Percentiles rank a stretch among this genome's conserved stretches.
phyloP scores from a whole-genome alignment of 2,329 filamentous ascomycete species.

The Hymenoscyphus linearis region DNA sequence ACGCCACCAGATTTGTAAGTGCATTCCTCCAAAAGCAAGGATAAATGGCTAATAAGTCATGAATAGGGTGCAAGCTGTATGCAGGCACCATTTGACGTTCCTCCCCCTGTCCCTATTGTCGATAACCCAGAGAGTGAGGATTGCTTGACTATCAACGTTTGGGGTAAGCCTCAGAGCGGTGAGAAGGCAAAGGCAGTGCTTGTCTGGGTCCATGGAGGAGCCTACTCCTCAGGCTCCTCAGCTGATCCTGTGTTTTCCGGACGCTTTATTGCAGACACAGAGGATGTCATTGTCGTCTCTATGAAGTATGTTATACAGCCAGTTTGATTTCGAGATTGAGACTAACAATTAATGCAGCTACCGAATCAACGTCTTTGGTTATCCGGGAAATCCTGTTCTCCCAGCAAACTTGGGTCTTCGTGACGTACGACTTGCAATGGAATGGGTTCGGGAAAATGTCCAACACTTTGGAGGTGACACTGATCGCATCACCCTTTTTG shows the following conservation, averaged over 20 bases:
- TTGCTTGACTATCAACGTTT: constrained; percentile 35
- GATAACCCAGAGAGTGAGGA: constrained; percentile 27
- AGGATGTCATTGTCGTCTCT: constrained; percentile 40
- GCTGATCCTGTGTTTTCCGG: constrained; percentile 37
- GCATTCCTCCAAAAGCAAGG: constrained; percentile 1
- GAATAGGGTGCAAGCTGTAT: too few relatives aligned
- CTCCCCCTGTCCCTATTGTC: background rate
- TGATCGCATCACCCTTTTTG: constrained; percentile 47
- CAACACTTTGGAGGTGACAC: constrained; percentile 53
- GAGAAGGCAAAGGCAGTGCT: constrained; percentile 36
- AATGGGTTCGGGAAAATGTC: constrained; percentile 56
- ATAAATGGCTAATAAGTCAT: background rate
- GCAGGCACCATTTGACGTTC: constrained; percentile 2
- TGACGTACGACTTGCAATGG: constrained; percentile 53
- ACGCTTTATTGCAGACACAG: constrained; percentile 36
- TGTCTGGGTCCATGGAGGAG: constrained; percentile 40
- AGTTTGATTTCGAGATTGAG: background rate
- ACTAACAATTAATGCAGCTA: constrained; percentile 2
- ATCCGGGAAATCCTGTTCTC: constrained; percentile 16
- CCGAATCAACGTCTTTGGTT: constrained; percentile 20
- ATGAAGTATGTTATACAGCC: constrained; percentile 44
- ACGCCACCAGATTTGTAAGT: constrained; percentile 17
- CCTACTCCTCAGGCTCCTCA: constrained; percentile 35
- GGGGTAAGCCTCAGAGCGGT: constrained; percentile 30
- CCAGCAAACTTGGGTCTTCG: constrained; percentile 42